A percentile compares a stretch with the other conserved stretches of the same genome.
phyloP scores from a whole-genome alignment of 2,329 filamentous ascomycete species.

The Claviceps sp. region DNA sequence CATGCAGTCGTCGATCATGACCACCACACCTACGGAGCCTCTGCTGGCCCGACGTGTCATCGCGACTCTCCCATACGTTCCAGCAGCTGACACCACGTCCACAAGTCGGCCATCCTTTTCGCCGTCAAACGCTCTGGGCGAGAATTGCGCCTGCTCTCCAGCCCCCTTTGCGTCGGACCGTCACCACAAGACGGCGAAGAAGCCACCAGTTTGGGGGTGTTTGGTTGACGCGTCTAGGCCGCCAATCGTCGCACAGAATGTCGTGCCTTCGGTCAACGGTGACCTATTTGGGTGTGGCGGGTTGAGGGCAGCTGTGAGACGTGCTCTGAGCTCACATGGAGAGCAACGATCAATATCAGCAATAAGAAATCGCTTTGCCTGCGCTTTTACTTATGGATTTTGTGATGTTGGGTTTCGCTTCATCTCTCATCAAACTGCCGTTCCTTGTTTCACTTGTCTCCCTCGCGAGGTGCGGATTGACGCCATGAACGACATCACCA shows the following conservation, averaged over 20 bases:
- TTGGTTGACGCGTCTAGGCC: not conserved
- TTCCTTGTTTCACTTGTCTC: not conserved
- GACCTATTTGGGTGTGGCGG: no score
- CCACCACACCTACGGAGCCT: not conserved
- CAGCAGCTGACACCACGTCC: not conserved
- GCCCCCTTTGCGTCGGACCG: not conserved
- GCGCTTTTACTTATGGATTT: not conserved
- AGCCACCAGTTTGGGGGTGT: not conserved
- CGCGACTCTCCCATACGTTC: not conserved
- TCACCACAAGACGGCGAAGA: not conserved
- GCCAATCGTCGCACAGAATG: not conserved
- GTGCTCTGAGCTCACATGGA: not conserved
- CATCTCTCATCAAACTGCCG: no score
- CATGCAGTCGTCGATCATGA: not conserved
- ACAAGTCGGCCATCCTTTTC: not conserved
- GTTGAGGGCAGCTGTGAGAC: no score
- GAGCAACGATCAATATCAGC: not conserved
- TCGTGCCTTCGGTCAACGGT: not conserved
- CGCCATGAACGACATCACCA: constrained; percentile 8
- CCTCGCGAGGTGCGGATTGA: not conserved
- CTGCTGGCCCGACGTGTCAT: not conserved
- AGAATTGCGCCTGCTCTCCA: not conserved
- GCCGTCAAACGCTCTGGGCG: not conserved
- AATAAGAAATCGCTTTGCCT: not conserved
- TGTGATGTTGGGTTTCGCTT: no score